A percentile compares a stretch with the other conserved stretches of the same genome.
Evolutionary conservation across 352 stramenopile species (phyloP).

Genomic region (Globisporangium polare): DNA sequence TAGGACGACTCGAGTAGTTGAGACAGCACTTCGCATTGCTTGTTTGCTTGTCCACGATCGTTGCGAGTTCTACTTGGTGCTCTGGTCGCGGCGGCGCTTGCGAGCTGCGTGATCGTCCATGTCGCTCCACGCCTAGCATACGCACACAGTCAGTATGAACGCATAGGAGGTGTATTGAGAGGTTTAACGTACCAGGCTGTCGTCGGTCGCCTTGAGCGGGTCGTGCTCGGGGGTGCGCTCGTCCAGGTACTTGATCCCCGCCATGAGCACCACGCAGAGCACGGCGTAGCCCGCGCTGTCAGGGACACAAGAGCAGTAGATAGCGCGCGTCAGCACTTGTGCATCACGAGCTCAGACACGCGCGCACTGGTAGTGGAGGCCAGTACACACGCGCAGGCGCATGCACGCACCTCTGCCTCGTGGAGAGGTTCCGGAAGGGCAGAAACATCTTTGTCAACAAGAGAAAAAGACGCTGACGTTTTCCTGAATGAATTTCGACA

Average conservation of each 20-base stretch:
- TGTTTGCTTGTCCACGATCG: not conserved
- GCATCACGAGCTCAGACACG: not conserved
- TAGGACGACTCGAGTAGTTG: too few relatives aligned
- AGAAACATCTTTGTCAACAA: constrained; percentile 21
- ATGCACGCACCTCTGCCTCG: constrained; percentile 41
- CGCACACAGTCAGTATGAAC: not conserved
- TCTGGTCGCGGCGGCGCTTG: constrained; percentile 14
- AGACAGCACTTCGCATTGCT: not conserved
- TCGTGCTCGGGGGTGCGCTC: constrained; percentile 46
- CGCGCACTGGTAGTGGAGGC: not conserved
- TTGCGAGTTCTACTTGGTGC: not conserved
- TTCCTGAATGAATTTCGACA: too few relatives aligned
- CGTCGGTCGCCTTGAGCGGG: constrained; percentile 26
- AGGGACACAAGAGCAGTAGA: not conserved
- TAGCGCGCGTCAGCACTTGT: not conserved
- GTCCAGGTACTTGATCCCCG: constrained; percentile 70
- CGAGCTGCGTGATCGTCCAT: constrained; percentile 41
- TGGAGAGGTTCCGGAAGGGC: constrained; percentile 61
- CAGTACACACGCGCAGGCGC: not conserved
- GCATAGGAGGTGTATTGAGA: not conserved
- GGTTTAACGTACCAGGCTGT: constrained; percentile 47
- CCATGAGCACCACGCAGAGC: constrained; percentile 55
- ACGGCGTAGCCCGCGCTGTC: constrained; percentile 53
- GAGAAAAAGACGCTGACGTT: too few relatives aligned
- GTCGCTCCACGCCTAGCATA: constrained; percentile 54